Evolutionary conservation across 805 yeast species (phyloP).

Genomic region (Saccharomycopsis fermentans): DNA sequence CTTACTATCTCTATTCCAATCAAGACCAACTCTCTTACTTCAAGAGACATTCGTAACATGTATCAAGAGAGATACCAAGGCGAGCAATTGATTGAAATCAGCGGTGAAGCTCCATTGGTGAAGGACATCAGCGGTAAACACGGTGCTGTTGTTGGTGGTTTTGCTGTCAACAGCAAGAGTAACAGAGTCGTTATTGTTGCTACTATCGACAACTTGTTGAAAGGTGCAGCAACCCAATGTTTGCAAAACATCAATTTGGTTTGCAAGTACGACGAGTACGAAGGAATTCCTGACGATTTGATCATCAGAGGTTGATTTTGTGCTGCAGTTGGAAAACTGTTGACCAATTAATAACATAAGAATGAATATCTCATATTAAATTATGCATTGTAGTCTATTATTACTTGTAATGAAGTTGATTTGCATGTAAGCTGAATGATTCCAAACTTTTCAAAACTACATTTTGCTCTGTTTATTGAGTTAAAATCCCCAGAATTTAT

Average conservation of each 20-base stretch:
- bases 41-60: constrained; percentile 74
- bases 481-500: background rate
- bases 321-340: too few species aligned
- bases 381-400: too few species aligned
- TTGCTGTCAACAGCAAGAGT: constrained; percentile 80
- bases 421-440: too few species aligned
- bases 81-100: constrained; percentile 74
- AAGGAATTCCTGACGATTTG: constrained; percentile 77
- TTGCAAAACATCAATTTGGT: constrained; percentile 90
- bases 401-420: too few species aligned
- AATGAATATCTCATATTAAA: too few species aligned
- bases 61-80: constrained; percentile 83
- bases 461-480: too few species aligned
- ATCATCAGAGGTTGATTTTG: constrained; percentile 34
- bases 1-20: constrained; percentile 88
- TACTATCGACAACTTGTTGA: constrained; percentile 87
- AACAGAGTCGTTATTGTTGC: constrained; percentile 92
- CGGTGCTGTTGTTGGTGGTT: constrained; percentile 92
- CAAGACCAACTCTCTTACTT: constrained; percentile 51
- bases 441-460: too few species aligned
- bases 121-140: constrained; percentile 88
- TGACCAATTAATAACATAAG: too few species aligned
- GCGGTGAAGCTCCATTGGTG: constrained; percentile 90
- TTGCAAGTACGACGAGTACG: constrained; percentile 85
- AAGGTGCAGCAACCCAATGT: constrained; percentile 99